phyloP scores from a whole-genome alignment of 306 rosid genomes.

The Sophora flavescens region DNA sequence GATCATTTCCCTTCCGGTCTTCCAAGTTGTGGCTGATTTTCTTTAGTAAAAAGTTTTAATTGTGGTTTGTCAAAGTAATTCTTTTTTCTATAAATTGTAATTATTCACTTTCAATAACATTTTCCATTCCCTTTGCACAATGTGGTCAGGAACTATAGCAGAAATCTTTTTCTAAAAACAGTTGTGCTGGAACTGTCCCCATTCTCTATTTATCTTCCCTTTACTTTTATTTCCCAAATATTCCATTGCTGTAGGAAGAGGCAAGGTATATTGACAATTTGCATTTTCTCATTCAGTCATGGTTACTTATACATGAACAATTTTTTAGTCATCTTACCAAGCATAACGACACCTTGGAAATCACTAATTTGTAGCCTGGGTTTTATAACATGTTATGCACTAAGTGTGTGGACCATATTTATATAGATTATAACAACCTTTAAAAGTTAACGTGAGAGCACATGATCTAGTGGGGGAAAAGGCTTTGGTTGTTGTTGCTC shows the following conservation, averaged over 20 bases:
- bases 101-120: neutral
- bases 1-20: neutral
- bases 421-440: neutral
- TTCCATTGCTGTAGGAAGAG: constrained; percentile 12
- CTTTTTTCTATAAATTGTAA: neutral
- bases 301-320: constrained; percentile 1
- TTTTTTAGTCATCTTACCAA: neutral
- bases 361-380: constrained; percentile 26
- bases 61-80: constrained; percentile 25
- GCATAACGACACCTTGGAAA: constrained; percentile 17
- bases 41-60: constrained; percentile 9
- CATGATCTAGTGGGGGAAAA: neutral
- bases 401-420: neutral
- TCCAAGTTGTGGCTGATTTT: neutral
- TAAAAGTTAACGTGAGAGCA: constrained; percentile 17
- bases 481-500: neutral
- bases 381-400: constrained; percentile 24
- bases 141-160: constrained; percentile 17
- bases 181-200: constrained; percentile 10
- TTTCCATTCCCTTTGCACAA: constrained; percentile 1
- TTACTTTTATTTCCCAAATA: constrained; percentile 1
- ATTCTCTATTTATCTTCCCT: constrained; percentile 13
- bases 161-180: constrained; percentile 25
- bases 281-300: constrained; percentile 10
- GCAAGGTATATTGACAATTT: neutral